These are phyloP conservation scores for Colletotrichum simmondsii DNA, from an alignment of 2,329 filamentous ascomycete genomes.

Conservation along the genomic window DNA sequence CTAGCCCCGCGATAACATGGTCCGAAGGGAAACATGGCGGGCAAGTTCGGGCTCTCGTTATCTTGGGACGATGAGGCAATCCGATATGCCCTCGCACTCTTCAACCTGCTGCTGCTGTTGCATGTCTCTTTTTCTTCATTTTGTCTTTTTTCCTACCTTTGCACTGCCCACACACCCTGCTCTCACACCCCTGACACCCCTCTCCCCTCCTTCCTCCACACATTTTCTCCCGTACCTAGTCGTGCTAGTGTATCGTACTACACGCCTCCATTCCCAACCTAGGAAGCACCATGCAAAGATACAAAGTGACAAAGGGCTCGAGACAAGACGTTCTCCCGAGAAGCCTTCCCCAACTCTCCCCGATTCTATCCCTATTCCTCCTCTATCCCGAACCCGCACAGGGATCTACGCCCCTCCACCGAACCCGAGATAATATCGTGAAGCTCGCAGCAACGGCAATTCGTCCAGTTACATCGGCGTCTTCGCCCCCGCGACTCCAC, in stretches of 20 bases:
- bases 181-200: background rate
- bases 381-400: conserved; percentile 29
- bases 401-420: conserved; percentile 20
- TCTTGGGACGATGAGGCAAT: conserved; percentile 33
- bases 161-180: background rate
- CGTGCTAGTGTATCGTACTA: background rate
- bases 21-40: conserved; percentile 6
- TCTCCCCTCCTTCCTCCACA: background rate
- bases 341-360: conserved; percentile 2
- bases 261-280: background rate
- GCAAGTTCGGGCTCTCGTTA: conserved; percentile 22
- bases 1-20: conserved; percentile 12
- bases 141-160: background rate
- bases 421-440: conserved; percentile 35
- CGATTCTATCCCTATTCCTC: conserved; percentile 18
- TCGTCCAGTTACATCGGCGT: conserved; percentile 13
- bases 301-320: conserved; percentile 4
- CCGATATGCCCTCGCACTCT: conserved; percentile 11
- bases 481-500: conserved; percentile 34
- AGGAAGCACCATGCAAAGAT: background rate
- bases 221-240: background rate
- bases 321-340: background rate
- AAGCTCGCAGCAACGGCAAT: conserved; percentile 21
- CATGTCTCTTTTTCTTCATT: background rate
- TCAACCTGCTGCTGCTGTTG: background rate